phyloP scores from a whole-genome alignment of 768 basidiomycete species.

The Pisolithus microcarpus region DNA sequence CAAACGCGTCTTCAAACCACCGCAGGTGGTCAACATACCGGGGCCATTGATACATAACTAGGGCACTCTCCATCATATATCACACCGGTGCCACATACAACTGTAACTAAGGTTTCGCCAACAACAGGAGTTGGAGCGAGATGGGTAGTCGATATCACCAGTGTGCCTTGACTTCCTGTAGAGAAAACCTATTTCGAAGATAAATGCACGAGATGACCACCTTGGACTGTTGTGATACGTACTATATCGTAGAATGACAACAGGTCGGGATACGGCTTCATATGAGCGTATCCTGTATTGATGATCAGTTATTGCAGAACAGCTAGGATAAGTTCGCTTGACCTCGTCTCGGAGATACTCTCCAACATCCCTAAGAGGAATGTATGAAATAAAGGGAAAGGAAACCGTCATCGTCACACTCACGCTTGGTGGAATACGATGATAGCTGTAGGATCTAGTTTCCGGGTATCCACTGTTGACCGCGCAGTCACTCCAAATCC shows the following conservation, averaged over 20 bases:
- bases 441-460: constrained; percentile 94
- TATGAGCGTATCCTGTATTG: constrained; percentile 68
- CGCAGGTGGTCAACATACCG: too few relatives aligned
- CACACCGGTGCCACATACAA: too few relatives aligned
- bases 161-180: too few relatives aligned
- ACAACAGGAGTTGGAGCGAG: too few relatives aligned
- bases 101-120: too few relatives aligned
- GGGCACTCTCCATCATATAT: too few relatives aligned
- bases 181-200: too few relatives aligned
- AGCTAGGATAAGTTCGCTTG: constrained; percentile 9
- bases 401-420: constrained; percentile 1
- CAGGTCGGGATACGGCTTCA: constrained; percentile 23
- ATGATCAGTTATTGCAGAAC: constrained; percentile 11
- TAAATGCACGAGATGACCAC: too few relatives aligned
- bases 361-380: constrained; percentile 73
- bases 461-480: constrained; percentile 92
- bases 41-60: too few relatives aligned
- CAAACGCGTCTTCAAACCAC: too few relatives aligned
- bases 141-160: too few relatives aligned
- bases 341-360: constrained; percentile 98
- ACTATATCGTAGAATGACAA: not conserved
- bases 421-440: constrained; percentile 99
- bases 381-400: constrained; percentile 4
- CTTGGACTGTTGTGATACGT: not conserved
- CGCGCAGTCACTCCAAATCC: constrained; percentile 97